Evolutionary conservation across 2,329 filamentous ascomycete genomes (phyloP).

Genomic region (Amauroascus verrucosus): DNA sequence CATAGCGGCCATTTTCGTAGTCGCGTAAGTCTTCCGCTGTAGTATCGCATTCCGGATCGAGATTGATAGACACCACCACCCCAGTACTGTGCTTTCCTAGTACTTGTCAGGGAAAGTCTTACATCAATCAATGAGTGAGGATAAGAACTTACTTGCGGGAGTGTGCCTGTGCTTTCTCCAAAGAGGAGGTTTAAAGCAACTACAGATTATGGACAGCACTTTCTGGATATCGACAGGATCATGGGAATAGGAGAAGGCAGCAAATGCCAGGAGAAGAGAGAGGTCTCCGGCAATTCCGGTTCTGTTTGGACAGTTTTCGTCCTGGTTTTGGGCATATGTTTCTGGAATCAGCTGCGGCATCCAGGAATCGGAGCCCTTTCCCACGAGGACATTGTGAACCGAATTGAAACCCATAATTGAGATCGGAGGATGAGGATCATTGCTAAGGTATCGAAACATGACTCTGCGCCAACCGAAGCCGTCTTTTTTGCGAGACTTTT

Average conservation of each 20-base stretch:
- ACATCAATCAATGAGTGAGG: background rate
- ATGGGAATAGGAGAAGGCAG: slow-evolving; percentile 17
- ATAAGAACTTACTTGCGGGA: slow-evolving; percentile 14
- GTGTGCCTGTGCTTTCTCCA: slow-evolving; percentile 16
- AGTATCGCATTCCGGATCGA: slow-evolving; percentile 10
- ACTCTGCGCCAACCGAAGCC: slow-evolving; percentile 15
- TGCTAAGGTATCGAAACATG: slow-evolving; percentile 10
- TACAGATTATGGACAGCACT: slow-evolving; percentile 4
- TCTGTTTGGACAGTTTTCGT: background rate
- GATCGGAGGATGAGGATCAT: slow-evolving; percentile 1
- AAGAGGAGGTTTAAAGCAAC: slow-evolving; percentile 14
- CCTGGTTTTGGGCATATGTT: slow-evolving; percentile 12
- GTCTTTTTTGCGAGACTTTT: background rate
- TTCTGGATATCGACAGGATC: background rate
- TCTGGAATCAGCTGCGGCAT: slow-evolving; percentile 19
- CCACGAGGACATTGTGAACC: slow-evolving; percentile 15
- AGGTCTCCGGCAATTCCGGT: slow-evolving; percentile 18
- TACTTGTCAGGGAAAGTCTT: background rate
- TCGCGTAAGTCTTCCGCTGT: background rate
- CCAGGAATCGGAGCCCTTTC: slow-evolving; percentile 15
- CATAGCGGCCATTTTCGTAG: slow-evolving; percentile 10
- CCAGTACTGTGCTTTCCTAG: slow-evolving; percentile 13
- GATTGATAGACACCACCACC: slow-evolving; percentile 13
- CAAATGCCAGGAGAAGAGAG: slow-evolving; percentile 19
- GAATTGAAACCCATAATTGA: slow-evolving; percentile 15